Percentiles rank a stretch among this genome's conserved stretches.
Evolutionary conservation across 192 early-diverging fungal genomes (phyloP).

Genomic region (Allomyces javanicus): DNA sequence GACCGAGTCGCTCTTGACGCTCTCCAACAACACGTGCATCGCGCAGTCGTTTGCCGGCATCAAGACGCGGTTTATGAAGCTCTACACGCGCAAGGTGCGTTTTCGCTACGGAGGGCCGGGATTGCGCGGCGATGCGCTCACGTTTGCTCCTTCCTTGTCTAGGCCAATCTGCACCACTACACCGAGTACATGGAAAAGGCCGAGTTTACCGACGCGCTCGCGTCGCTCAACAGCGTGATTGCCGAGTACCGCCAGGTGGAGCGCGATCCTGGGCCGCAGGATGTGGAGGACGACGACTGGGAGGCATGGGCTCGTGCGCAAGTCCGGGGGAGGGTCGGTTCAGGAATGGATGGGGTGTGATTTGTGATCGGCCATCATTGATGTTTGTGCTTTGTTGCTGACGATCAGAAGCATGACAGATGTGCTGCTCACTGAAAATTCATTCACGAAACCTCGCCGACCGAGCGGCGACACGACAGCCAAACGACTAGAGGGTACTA

Average conservation of each 20-base stretch:
- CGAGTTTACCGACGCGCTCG: constrained; percentile 14
- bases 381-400: too few species aligned
- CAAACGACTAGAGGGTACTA: too few species aligned
- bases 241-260: constrained; percentile 1
- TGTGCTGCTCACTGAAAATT: too few species aligned
- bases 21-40: constrained; percentile 32
- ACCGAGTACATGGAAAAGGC: constrained; percentile 18
- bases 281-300: not conserved
- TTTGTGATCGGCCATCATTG: too few species aligned
- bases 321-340: not conserved
- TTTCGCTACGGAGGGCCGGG: not conserved
- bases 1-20: constrained; percentile 17
- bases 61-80: constrained; percentile 18
- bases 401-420: too few species aligned
- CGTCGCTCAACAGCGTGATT: constrained; percentile 2
- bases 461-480: too few species aligned
- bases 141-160: too few species aligned
- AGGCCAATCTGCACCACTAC: constrained; percentile 33
- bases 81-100: constrained; percentile 25
- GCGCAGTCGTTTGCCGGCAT: constrained; percentile 11
- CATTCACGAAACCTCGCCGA: too few species aligned
- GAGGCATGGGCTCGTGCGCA: not conserved
- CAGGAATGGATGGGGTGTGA: not conserved
- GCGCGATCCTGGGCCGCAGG: not conserved
- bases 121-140: too few species aligned